phyloP scores from a whole-genome alignment of 768 basidiomycete species.

The Kwoniella pini region DNA sequence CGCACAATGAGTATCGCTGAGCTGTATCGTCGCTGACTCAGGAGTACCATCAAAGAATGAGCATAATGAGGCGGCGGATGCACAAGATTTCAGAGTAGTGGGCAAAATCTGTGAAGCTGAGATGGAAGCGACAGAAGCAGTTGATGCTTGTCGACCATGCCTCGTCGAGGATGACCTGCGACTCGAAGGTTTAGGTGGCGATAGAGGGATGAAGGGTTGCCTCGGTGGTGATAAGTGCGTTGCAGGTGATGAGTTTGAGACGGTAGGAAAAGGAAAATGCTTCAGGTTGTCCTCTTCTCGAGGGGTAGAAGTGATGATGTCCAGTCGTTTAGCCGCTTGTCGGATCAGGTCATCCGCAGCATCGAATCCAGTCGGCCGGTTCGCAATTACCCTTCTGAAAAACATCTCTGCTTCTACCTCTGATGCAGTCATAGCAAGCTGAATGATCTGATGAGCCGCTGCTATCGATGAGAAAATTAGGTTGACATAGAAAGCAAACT shows the following conservation, averaged over 20 bases:
- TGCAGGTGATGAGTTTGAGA: not conserved
- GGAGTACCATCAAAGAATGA: conserved; percentile 1
- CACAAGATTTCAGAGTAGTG: conserved; percentile 21
- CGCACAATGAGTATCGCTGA: not conserved
- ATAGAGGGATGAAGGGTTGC: not conserved
- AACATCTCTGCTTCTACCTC: conserved; percentile 18
- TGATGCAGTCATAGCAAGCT: conserved; percentile 35
- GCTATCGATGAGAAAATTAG: no score
- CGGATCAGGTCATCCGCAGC: conserved; percentile 36
- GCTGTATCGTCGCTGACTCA: not conserved
- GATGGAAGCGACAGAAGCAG: conserved; percentile 3
- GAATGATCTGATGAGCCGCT: not conserved
- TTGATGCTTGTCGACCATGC: conserved; percentile 1
- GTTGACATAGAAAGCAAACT: no score
- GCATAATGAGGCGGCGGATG: conserved; percentile 23
- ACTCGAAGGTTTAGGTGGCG: not conserved
- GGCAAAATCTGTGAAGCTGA: conserved; percentile 19
- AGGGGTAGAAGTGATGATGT: conserved; percentile 29
- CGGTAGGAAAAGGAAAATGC: conserved; percentile 7
- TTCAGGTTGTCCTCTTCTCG: conserved; percentile 2
- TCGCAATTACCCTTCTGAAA: conserved; percentile 31
- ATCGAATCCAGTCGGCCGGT: conserved; percentile 24
- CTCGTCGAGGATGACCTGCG: not conserved
- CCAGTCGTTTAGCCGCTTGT: conserved; percentile 39
- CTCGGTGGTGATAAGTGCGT: not conserved